Base-by-base conservation (phyloP, 2,329 filamentous ascomycete species). In the Sporothrix inflata region DNA sequence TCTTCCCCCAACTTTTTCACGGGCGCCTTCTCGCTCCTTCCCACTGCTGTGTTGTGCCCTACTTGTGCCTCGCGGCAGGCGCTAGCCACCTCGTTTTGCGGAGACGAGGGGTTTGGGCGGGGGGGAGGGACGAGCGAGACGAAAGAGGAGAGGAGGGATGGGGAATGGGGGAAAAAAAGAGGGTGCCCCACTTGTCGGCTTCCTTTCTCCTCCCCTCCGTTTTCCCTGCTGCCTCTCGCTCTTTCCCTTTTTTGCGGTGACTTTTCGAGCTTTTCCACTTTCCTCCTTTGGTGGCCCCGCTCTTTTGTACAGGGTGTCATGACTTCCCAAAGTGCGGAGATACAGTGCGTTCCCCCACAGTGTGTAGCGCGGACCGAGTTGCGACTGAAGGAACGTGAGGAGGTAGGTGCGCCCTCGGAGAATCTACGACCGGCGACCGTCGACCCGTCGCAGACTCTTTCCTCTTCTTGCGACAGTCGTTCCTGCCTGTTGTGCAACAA, bases 41-140 rank as follows among this genome's bases (percentile, higher is more conserved):
- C 60, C 40, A 27, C n/a, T 21, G n/a, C 38, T 21, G 11, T 40
- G 38, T 65, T 45, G 40, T 63, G 38, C n/a, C 38, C 38, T 49
- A n/a, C 16, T 40, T 40, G 38, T 40, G 9, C 19, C 7, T 9
- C 47, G 11, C 21, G 7, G 38, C n/a, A 65, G 60, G 38, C 38
- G 38, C 38, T 63, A 45, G 38, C n/a, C n/a, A 69, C 51, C 34
- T 42, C 14, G 27, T 19, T 49, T 71, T 71, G 72, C 63, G 72
- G 72, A 73, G 72, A 71, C 57, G 68, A 70, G 68, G 68, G 71
- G 71, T 47, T 53, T 72, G 60, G 60, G 71, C 40, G 71, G 60
- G 27, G 30, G 40, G 38, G 19, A 47, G 24, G 24, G 14, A 21
- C n/a, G n/a, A 45, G 5, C 24, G 9, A 63, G 38, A 42, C 19